A percentile compares a stretch with the other conserved stretches of the same genome.
Conservation (phyloP, 1,284 basidiomycete genomes). For the Testicularia cyperi region DNA sequence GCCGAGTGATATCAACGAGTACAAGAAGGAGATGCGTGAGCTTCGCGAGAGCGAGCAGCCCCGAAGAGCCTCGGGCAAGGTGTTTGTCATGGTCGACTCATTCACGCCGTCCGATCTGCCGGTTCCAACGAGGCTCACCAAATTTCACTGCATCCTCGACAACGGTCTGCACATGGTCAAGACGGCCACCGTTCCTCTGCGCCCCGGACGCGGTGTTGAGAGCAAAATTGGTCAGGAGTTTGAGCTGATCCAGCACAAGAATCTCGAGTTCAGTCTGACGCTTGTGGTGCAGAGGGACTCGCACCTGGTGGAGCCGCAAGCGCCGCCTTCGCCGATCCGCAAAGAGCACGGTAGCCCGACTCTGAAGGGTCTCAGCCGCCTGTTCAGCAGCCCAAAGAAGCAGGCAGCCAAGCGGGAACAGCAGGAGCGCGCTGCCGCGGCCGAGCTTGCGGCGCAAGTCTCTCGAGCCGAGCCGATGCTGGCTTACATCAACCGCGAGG, state of each 20-base stretch:
- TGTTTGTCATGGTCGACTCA: conserved; percentile 74
- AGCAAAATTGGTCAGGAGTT: conserved; percentile 86
- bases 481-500: conserved; percentile 49
- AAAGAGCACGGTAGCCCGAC: conserved; percentile 43
- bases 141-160: conserved; percentile 84
- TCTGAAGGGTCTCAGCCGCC: conserved; percentile 43
- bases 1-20: conserved; percentile 94
- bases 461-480: conserved; percentile 46
- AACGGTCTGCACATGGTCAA: conserved; percentile 96
- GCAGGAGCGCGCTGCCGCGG: conserved; percentile 31
- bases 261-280: conserved; percentile 56
- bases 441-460: conserved; percentile 22
- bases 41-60: conserved; percentile 74
- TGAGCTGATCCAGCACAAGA: conserved; percentile 64
- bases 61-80: conserved; percentile 81
- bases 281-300: conserved; percentile 51
- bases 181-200: conserved; percentile 75
- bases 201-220: conserved; percentile 64
- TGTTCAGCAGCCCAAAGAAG: conserved; percentile 54
- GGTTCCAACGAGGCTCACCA: conserved; percentile 66
- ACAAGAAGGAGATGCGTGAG: conserved; percentile 81
- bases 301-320: conserved; percentile 43
- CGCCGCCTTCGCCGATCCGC: conserved; percentile 16
- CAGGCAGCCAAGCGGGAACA: conserved; percentile 40
- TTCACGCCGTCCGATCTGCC: conserved; percentile 51